Percentiles rank a stretch among this genome's conserved stretches.
phyloP scores from a whole-genome alignment of 177 flowering plant species.

The Vitis hybrid region DNA sequence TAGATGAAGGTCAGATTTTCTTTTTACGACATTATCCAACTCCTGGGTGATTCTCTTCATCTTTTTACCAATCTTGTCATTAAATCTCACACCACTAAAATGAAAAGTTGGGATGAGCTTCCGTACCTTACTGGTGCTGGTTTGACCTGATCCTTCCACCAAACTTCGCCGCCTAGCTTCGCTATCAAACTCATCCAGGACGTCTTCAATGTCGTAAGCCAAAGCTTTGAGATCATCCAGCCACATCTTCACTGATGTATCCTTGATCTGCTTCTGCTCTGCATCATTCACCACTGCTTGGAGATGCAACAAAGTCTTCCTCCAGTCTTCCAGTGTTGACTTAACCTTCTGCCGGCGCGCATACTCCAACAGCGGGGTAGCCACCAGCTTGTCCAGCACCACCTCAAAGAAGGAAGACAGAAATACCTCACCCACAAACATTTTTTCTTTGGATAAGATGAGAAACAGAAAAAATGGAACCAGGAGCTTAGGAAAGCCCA shows the following conservation, averaged over 20 bases:
- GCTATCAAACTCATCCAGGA: constrained; percentile 15
- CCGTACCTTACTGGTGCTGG: neutral
- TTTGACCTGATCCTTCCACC: neutral
- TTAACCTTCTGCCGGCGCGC: neutral
- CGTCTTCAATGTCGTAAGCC: constrained; percentile 25
- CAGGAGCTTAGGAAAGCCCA: no score
- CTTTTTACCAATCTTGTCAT: neutral
- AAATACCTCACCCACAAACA: neutral
- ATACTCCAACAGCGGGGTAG: neutral
- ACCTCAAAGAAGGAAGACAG: neutral
- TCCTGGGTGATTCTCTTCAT: constrained; percentile 7
- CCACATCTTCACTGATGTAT: neutral
- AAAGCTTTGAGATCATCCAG: constrained; percentile 13
- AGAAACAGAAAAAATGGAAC: no score
- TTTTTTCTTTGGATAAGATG: no score
- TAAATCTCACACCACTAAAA: neutral
- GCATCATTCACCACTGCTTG: constrained; percentile 10
- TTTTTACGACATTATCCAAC: constrained; percentile 3
- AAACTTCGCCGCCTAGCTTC: constrained; percentile 1
- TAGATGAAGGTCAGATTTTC: constrained; percentile 13
- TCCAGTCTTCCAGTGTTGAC: neutral
- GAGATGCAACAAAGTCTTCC: neutral
- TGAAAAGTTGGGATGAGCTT: neutral
- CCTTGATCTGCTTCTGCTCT: constrained; percentile 12
- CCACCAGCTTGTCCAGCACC: neutral